Conservation (phyloP, 768 basidiomycete genomes). For the Lepiota brunneoincarnata region DNA sequence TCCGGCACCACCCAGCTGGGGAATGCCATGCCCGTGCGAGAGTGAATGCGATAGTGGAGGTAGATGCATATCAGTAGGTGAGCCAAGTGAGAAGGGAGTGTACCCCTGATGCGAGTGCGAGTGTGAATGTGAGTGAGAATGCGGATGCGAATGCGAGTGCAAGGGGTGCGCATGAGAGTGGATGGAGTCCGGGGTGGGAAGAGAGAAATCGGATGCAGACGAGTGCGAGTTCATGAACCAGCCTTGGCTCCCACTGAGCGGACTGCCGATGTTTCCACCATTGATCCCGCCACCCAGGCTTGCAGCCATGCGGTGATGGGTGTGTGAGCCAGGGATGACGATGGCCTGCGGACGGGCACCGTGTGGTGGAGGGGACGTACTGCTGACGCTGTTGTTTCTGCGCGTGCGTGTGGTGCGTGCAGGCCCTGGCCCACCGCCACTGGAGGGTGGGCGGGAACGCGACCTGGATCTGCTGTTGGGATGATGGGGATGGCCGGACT, state of each 20-base stretch:
- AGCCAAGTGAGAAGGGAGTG: conserved; percentile 26
- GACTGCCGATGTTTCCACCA: not conserved
- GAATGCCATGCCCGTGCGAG: conserved; percentile 1
- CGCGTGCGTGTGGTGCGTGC: conserved; percentile 53
- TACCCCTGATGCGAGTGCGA: conserved; percentile 25
- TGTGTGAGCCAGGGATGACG: conserved; percentile 49
- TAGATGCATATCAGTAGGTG: conserved; percentile 18
- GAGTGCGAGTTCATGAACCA: conserved; percentile 12
- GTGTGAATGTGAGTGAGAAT: conserved; percentile 28
- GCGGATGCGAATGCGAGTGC: conserved; percentile 14
- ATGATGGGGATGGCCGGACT: conserved; percentile 16
- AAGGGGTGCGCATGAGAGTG: conserved; percentile 27
- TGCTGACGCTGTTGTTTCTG: conserved; percentile 58
- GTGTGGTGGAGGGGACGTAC: conserved; percentile 49
- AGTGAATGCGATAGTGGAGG: conserved; percentile 7
- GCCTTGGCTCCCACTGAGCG: conserved; percentile 4
- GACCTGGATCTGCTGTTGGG: conserved; percentile 16
- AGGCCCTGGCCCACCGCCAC: conserved; percentile 40
- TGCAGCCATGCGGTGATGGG: conserved; percentile 7
- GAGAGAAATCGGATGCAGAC: conserved; percentile 8
- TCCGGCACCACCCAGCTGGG: conserved; percentile 3
- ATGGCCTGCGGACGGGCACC: conserved; percentile 59
- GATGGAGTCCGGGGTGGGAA: conserved; percentile 23
- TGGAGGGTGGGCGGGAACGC: conserved; percentile 13
- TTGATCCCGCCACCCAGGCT: conserved; percentile 6